Conservation (phyloP, 1,284 basidiomycete species). For the Rhodotorula sp. region DNA sequence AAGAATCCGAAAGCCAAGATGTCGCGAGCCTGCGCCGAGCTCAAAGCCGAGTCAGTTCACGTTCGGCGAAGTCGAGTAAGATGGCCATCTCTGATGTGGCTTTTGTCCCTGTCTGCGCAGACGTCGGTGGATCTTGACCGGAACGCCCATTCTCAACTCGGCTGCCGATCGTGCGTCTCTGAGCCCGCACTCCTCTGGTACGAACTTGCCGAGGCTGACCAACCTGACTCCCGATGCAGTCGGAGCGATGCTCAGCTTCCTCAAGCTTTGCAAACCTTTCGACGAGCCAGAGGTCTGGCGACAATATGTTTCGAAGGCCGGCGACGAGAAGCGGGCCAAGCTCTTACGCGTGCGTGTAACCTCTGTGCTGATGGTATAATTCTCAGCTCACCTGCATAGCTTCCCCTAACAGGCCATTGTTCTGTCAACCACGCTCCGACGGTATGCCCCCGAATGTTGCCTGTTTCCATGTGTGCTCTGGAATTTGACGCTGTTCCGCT, state of each 20-base stretch:
- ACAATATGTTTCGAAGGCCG: conserved; percentile 63
- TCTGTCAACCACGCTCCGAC: conserved; percentile 73
- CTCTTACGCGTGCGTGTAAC: conserved; percentile 51
- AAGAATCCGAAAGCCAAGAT: conserved; percentile 82
- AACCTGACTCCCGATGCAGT: conserved; percentile 10
- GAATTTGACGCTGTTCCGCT: conserved; percentile 18
- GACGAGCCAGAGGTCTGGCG: conserved; percentile 62
- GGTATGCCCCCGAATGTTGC: conserved; percentile 52
- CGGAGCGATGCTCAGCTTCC: conserved; percentile 65
- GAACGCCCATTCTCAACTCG: conserved; percentile 86
- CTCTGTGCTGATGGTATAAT: conserved; percentile 54
- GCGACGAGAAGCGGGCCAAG: conserved; percentile 3
- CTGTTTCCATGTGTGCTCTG: too few relatives aligned
- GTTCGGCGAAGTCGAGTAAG: too few relatives aligned
- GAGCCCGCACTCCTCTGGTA: background rate
- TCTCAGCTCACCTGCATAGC: conserved; percentile 8
- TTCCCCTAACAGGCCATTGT: conserved; percentile 65
- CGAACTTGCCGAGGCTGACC: too few relatives aligned
- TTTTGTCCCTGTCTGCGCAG: background rate
- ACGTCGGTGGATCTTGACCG: conserved; percentile 58
- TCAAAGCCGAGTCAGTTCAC: conserved; percentile 60
- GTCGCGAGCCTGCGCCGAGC: conserved; percentile 65
- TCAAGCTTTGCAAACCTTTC: conserved; percentile 74
- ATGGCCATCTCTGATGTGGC: too few relatives aligned
- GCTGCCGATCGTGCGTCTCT: conserved; percentile 55